Conservation (phyloP, 306 rosid genomes). For the Oxytropis ochrocephala region DNA sequence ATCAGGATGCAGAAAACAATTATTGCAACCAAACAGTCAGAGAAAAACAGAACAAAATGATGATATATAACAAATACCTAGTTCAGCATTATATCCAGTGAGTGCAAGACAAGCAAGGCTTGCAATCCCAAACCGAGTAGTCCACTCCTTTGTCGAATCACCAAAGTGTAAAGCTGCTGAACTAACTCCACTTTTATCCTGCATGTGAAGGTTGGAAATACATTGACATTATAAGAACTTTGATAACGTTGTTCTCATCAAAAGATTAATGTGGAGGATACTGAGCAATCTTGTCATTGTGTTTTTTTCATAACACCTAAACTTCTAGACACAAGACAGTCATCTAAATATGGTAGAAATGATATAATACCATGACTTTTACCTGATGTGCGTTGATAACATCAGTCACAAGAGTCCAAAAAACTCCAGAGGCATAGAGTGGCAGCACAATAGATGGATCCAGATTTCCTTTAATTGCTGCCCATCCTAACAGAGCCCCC, state of each 20-base stretch:
- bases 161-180: conserved; percentile 95
- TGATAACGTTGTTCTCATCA: conserved; percentile 13
- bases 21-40: not conserved
- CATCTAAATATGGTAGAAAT: conserved; percentile 10
- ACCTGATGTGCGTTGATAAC: conserved; percentile 98
- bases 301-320: not conserved
- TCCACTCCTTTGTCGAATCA: conserved; percentile 77
- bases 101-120: conserved; percentile 69
- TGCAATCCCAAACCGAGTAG: conserved; percentile 64
- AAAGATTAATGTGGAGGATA: conserved; percentile 6
- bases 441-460: conserved; percentile 81
- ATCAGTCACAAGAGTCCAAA: conserved; percentile 92
- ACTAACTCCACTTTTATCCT: conserved; percentile 93
- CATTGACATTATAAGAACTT: not conserved
- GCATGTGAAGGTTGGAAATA: conserved; percentile 1
- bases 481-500: conserved; percentile 97
- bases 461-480: conserved; percentile 72
- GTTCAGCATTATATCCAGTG: conserved; percentile 69
- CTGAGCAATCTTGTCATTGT: not conserved
- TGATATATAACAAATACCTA: conserved; percentile 38
- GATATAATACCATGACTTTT: not conserved
- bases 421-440: conserved; percentile 74
- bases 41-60: not conserved
- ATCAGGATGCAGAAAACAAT: conserved; percentile 10
- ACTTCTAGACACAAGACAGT: not conserved